Conservation (phyloP, 768 basidiomycete species). For the Podaxis sp. region DNA sequence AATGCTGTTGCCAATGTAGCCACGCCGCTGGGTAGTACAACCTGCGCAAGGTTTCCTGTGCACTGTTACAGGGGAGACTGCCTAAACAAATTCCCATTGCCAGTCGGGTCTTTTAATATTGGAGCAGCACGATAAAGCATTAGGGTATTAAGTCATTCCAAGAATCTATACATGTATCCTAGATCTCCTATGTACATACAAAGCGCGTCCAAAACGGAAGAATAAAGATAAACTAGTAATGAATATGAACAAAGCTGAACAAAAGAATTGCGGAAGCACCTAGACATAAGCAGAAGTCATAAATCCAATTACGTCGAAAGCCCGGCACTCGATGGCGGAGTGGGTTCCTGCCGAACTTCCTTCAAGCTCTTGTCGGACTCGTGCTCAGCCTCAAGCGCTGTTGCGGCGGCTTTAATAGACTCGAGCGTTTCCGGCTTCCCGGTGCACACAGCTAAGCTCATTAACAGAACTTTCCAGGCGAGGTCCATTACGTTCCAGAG, state of each 20-base stretch:
- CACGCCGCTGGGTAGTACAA: too few species aligned
- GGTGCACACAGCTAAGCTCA: constrained; percentile 53
- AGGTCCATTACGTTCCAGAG: constrained; percentile 69
- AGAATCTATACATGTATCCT: background rate
- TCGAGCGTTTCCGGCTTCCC: constrained; percentile 27
- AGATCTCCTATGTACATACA: background rate
- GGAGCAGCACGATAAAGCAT: background rate
- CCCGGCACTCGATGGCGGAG: background rate
- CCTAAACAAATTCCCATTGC: too few species aligned
- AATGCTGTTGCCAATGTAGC: too few species aligned
- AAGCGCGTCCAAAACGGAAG: background rate
- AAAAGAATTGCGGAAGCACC: background rate
- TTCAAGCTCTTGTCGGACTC: background rate
- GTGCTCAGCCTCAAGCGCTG: background rate
- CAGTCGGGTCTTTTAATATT: background rate
- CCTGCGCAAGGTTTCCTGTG: too few species aligned
- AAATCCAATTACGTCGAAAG: too few species aligned
- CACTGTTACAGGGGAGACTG: too few species aligned
- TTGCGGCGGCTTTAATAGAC: background rate
- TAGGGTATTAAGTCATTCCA: background rate
- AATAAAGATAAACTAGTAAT: constrained; percentile 8
- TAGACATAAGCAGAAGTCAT: background rate
- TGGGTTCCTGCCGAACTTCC: background rate
- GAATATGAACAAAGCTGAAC: constrained; percentile 1
- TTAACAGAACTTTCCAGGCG: constrained; percentile 67